Evolutionary conservation across 352 stramenopile species (phyloP), one percentile per base, ranked within the genome.

Genomic region (Salisapilia sapeloensis): DNA sequence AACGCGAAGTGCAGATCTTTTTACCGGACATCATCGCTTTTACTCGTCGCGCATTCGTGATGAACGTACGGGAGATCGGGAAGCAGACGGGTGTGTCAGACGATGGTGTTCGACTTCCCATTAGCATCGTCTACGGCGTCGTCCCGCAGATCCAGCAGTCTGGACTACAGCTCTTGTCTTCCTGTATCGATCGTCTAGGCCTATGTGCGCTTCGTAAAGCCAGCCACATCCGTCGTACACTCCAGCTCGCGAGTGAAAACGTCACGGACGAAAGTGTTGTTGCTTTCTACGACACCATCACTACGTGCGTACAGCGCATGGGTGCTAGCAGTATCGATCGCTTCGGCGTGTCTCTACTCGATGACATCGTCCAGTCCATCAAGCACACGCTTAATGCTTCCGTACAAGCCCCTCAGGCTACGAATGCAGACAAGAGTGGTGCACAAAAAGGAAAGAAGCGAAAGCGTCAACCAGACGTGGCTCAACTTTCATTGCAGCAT

Each of bases 51-150:
- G 56, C 74, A 4, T 48, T 90, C 33, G 54, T 46, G 3, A 48
- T 84, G 21, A 64, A 61, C 13, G 74, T 63, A 6, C 54, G 77
- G 14, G 66, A 85, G 24, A 58, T 86, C 28, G 74, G 74, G 29
- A 84, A 84, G 53, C 70, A 86, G 36, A 83, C 62, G 7, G 70
- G 65, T 12, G 53, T 86, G 15, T 90, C 74, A 4, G 65, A 83
- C 14, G 70, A 90, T 46, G 74, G 74, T 19, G 50, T 67, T n/a
- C 60, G 65, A 1, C 45, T 90, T 3, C 74, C 74, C 0, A 33
- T 62, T 12, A 84, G 70, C 27, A 61, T 85, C 12, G 60, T 86
- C 24, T 86, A 76, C 33, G 70, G 64, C 21, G 47, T 75, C 8
- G 41, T 85, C 3, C 66, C 67, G 11, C 53, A 53, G 26, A 48